These are phyloP conservation scores for Massospora cicadina DNA, from an alignment of 371 early-diverging fungal genomes.

Conservation along the genomic window DNA sequence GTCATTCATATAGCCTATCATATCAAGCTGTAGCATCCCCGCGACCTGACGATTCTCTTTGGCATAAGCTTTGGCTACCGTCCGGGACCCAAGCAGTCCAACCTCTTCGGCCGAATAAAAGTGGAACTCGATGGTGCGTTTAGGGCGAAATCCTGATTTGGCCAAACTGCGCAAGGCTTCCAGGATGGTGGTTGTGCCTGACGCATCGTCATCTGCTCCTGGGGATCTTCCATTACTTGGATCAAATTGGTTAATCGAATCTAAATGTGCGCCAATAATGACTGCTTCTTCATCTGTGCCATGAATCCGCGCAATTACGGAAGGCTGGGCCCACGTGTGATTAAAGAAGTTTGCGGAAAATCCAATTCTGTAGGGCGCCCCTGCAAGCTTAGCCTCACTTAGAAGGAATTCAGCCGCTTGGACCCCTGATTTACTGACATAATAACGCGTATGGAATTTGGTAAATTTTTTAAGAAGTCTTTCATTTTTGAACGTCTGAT, in stretches of 20 bases:
- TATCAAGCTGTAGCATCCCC: slow-evolving; percentile 59
- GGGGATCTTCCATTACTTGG: slow-evolving; percentile 63
- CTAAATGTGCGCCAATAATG: slow-evolving; percentile 80
- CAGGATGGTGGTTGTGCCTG: slow-evolving; percentile 71
- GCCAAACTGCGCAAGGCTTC: slow-evolving; percentile 68
- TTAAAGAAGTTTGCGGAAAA: slow-evolving; percentile 55
- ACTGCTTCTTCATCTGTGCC: slow-evolving; percentile 47
- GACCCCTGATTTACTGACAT: not conserved
- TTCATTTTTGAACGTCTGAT: not conserved
- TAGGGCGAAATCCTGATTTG: slow-evolving; percentile 48
- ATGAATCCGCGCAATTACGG: slow-evolving; percentile 48
- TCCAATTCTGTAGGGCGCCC: not conserved
- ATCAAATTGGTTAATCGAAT: slow-evolving; percentile 67
- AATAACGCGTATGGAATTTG: not conserved
- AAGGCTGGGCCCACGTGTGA: slow-evolving; percentile 45
- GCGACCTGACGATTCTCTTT: slow-evolving; percentile 30
- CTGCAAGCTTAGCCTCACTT: not conserved
- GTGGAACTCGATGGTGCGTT: slow-evolving; percentile 85
- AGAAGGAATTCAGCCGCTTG: slow-evolving; percentile 3
- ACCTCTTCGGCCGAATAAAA: slow-evolving; percentile 86
- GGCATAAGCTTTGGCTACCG: slow-evolving; percentile 50
- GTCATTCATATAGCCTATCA: slow-evolving; percentile 59
- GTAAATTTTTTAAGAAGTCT: not conserved
- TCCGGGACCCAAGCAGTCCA: slow-evolving; percentile 77
- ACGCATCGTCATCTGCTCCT: slow-evolving; percentile 78